phyloP scores from a whole-genome alignment of 202 grass and related monocot genomes.

The Carex sylvatica region DNA sequence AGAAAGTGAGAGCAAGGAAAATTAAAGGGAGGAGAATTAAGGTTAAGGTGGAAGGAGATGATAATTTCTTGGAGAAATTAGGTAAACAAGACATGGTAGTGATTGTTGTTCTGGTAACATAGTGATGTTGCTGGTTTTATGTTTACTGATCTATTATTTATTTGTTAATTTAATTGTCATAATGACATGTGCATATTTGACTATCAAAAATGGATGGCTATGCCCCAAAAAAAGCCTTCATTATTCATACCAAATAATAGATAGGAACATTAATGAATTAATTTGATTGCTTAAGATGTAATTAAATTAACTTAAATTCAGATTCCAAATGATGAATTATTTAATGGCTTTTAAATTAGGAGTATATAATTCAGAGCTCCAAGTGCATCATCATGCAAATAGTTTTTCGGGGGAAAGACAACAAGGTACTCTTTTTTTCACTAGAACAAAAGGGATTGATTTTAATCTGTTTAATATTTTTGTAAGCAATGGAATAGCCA shows the following conservation, averaged over 20 bases:
- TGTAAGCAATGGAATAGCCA: no score
- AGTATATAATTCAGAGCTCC: no score
- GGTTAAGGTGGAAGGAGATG: constrained; percentile 1
- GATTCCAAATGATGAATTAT: neutral
- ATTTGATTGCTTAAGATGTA: neutral
- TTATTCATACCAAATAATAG: neutral
- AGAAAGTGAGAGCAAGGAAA: constrained; percentile 20
- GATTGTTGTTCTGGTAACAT: neutral
- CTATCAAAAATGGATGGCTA: neutral
- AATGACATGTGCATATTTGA: neutral
- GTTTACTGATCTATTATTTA: neutral
- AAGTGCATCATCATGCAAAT: no score
- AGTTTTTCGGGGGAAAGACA: no score
- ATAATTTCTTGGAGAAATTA: constrained; percentile 20
- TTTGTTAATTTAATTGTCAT: neutral
- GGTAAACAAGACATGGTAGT: neutral
- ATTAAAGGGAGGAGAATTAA: constrained; percentile 5
- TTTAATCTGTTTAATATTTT: neutral
- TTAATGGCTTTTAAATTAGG: neutral
- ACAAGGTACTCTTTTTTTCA: no score
- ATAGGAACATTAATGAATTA: neutral
- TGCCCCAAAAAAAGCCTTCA: neutral
- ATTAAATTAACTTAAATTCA: neutral
- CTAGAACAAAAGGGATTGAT: no score
- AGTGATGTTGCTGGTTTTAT: neutral